These are phyloP conservation scores for Lipomyces lipofer DNA, from an alignment of 805 yeast genomes.

Conservation along the genomic window DNA sequence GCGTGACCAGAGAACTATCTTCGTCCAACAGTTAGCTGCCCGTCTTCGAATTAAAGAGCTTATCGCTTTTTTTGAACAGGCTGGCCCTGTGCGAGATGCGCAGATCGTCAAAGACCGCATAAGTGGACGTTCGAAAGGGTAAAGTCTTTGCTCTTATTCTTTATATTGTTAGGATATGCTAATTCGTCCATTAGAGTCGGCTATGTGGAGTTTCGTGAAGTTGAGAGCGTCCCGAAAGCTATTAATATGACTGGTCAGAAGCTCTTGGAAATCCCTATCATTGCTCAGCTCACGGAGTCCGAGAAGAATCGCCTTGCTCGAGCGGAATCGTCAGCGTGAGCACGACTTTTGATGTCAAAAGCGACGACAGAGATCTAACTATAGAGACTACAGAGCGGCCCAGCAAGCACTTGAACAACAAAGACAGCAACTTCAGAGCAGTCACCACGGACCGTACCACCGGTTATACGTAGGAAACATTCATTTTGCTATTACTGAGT, in stretches of 20 bases:
- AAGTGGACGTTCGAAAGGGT: slow-evolving; percentile 40
- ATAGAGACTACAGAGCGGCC: slow-evolving; percentile 21
- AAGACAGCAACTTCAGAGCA: slow-evolving; percentile 18
- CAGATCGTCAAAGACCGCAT: slow-evolving; percentile 40
- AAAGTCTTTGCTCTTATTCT: slow-evolving; percentile 1
- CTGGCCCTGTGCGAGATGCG: slow-evolving; percentile 40
- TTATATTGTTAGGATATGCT: not conserved
- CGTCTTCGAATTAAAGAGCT: slow-evolving; percentile 38
- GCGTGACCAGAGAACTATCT: slow-evolving; percentile 40
- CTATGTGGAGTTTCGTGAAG: slow-evolving; percentile 39
- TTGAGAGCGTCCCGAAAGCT: slow-evolving; percentile 38
- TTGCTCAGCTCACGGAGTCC: slow-evolving; percentile 40
- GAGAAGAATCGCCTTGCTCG: slow-evolving; percentile 39
- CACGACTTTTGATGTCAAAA: no score
- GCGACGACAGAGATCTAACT: no score
- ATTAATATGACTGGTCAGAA: slow-evolving; percentile 39
- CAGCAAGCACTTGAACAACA: slow-evolving; percentile 30
- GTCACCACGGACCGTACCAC: slow-evolving; percentile 24
- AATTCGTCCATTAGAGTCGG: slow-evolving; percentile 34
- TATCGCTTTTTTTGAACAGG: slow-evolving; percentile 39
- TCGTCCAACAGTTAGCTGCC: slow-evolving; percentile 41
- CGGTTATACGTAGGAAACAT: slow-evolving; percentile 40
- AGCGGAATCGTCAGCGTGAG: slow-evolving; percentile 32
- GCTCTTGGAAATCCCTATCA: slow-evolving; percentile 40
- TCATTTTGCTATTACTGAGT: slow-evolving; percentile 52